These are phyloP conservation scores for Hibiscus trionum DNA, from an alignment of 345 rosid species.

Conservation along the genomic window DNA sequence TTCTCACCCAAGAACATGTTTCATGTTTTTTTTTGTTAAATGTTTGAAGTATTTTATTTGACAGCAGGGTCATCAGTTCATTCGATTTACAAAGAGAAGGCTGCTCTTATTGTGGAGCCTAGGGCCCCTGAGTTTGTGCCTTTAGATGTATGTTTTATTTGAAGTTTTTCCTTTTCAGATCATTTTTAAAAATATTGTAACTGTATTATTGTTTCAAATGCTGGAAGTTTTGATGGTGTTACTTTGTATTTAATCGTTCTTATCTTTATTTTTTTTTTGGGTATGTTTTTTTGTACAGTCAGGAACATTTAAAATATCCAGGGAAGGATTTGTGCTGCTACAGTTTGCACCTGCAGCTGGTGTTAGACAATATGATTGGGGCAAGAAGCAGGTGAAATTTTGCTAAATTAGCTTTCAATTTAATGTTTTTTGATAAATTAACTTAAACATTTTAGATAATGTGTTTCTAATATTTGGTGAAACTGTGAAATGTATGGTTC, in stretches of 20 bases:
- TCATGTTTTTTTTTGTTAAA: not conserved
- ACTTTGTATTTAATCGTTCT: conserved; percentile 2
- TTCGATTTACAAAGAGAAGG: conserved; percentile 92
- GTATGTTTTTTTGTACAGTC: conserved; percentile 35
- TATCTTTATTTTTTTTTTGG: not conserved
- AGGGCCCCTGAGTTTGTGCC: conserved; percentile 69
- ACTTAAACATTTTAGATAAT: not conserved
- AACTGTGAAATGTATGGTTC: not conserved
- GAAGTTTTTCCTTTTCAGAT: not conserved
- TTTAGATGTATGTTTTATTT: conserved; percentile 42
- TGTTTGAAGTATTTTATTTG: not conserved
- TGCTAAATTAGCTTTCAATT: not conserved
- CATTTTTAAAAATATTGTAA: not conserved
- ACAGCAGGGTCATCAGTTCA: conserved; percentile 49
- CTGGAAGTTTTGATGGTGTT: not conserved
- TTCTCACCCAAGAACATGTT: too few species aligned
- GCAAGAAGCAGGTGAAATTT: conserved; percentile 64
- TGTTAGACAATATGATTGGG: conserved; percentile 81
- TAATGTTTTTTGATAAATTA: not conserved
- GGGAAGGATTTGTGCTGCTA: conserved; percentile 61
- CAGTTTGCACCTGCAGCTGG: conserved; percentile 88
- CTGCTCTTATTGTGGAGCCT: conserved; percentile 80
- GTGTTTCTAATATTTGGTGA: not conserved
- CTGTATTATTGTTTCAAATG: not conserved
- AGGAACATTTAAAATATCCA: conserved; percentile 64